A percentile compares a stretch with the other conserved stretches of the same genome.
Evolutionary conservation across 1,139 yeast species (phyloP).

Genomic region (Protomyces pachydermus): DNA sequence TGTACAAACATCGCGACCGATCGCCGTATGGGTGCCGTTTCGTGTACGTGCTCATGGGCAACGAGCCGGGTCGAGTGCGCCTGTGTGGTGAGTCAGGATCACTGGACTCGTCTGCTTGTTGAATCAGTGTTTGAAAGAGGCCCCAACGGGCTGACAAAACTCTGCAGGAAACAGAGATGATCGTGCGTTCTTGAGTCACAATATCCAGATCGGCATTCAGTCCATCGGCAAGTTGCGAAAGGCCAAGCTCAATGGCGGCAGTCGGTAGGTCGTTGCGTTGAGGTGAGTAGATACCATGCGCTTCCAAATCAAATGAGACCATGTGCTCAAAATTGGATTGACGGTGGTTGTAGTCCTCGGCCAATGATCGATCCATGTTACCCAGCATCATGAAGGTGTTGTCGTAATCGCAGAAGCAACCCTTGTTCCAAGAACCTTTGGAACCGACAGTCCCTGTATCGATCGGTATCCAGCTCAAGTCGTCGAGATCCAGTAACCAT

Average conservation of each 20-base stretch:
- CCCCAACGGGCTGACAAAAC: conserved; percentile 27
- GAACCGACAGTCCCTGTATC: conserved; percentile 4
- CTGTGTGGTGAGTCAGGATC: neutral
- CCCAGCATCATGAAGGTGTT: conserved; percentile 26
- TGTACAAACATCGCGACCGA: conserved; percentile 23
- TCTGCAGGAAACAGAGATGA: conserved; percentile 28
- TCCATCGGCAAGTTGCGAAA: neutral
- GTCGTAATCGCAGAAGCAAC: conserved; percentile 11
- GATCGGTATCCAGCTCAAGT: conserved; percentile 14
- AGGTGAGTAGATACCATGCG: conserved; percentile 23
- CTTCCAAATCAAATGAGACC: conserved; percentile 27
- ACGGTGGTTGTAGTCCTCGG: conserved; percentile 30
- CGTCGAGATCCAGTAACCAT: conserved; percentile 25
- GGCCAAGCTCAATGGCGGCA: conserved; percentile 23
- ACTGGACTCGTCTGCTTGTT: neutral
- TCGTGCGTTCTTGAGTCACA: conserved; percentile 26
- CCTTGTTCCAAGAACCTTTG: conserved; percentile 29
- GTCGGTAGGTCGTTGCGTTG: conserved; percentile 5
- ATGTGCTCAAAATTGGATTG: conserved; percentile 29
- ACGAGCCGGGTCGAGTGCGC: neutral
- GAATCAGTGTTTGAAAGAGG: neutral
- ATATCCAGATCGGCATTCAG: conserved; percentile 28
- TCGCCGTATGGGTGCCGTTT: neutral
- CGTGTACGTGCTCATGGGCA: neutral
- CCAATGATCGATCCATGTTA: conserved; percentile 25